A percentile compares a stretch with the other conserved stretches of the same genome.
Evolutionary conservation across 306 rosid genomes (phyloP).

Genomic region (Clitoria ternatea): DNA sequence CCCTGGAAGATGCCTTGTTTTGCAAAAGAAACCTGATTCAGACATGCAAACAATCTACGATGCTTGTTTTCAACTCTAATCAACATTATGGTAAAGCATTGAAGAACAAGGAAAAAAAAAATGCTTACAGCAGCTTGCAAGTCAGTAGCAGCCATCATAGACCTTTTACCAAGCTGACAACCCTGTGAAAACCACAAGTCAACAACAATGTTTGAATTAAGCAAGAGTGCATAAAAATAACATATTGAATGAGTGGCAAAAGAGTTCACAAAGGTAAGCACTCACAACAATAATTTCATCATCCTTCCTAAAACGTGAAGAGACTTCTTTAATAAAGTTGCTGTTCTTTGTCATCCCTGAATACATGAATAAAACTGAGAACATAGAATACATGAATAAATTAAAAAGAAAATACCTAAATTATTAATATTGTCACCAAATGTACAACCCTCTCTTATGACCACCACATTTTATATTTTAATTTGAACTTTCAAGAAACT

Average conservation of each 20-base stretch:
- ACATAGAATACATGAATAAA: background rate
- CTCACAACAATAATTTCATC: conserved; percentile 84
- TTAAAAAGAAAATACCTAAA: background rate
- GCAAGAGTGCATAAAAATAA: background rate
- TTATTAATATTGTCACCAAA: background rate
- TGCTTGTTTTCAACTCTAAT: conserved; percentile 17
- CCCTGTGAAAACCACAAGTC: conserved; percentile 44
- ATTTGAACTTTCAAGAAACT: background rate
- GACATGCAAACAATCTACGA: conserved; percentile 26
- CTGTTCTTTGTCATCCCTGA: conserved; percentile 72
- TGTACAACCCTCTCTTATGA: background rate
- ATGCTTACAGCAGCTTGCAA: conserved; percentile 64
- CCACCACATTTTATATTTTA: background rate
- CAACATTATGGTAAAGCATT: background rate
- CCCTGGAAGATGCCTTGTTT: background rate
- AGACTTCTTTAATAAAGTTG: conserved; percentile 55
- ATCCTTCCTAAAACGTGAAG: conserved; percentile 55
- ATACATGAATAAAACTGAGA: background rate
- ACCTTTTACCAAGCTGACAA: conserved; percentile 72
- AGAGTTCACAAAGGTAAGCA: conserved; percentile 2
- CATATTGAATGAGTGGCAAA: background rate
- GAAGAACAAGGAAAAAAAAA: background rate
- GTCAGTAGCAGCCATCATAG: conserved; percentile 79
- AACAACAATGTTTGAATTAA: background rate
- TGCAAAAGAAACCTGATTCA: background rate